phyloP scores from a whole-genome alignment of 1,284 basidiomycete genomes.

The Rhizoctonia solani region DNA sequence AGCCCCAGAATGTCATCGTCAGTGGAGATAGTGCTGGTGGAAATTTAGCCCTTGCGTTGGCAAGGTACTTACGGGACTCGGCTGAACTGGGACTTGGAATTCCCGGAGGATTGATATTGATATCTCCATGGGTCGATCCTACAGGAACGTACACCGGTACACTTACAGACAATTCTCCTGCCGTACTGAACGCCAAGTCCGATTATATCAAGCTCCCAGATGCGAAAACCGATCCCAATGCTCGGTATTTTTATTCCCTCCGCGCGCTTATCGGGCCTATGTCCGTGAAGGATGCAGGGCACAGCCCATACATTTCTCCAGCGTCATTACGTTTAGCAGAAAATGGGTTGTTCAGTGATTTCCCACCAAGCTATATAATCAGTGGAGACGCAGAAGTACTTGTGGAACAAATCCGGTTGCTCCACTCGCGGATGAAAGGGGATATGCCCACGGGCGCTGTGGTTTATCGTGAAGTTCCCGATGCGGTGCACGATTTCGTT shows the following conservation, averaged over 20 bases:
- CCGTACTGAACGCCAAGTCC: constrained; percentile 44
- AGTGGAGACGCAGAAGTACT: constrained; percentile 59
- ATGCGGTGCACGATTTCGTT: constrained; percentile 60
- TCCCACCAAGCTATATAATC: constrained; percentile 60
- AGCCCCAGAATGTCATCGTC: constrained; percentile 60
- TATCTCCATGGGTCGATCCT: constrained; percentile 64
- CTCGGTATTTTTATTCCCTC: constrained; percentile 8
- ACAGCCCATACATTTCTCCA: constrained; percentile 61
- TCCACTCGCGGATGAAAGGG: constrained; percentile 49
- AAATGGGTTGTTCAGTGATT: constrained; percentile 52
- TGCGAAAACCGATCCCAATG: constrained; percentile 19
- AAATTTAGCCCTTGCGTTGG: constrained; percentile 63
- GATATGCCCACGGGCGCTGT: constrained; percentile 45
- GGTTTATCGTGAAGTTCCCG: constrained; percentile 51
- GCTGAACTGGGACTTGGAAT: constrained; percentile 48
- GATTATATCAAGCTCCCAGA: constrained; percentile 45
- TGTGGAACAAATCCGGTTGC: constrained; percentile 53
- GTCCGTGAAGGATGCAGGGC: constrained; percentile 46
- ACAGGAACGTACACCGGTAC: constrained; percentile 38
- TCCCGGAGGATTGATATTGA: constrained; percentile 58
- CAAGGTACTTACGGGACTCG: constrained; percentile 53
- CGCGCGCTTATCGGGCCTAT: constrained; percentile 42
- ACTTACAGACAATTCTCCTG: constrained; percentile 44
- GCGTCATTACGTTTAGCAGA: constrained; percentile 50
- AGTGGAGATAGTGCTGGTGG: constrained; percentile 74